Base-by-base conservation (phyloP, 371 early-diverging fungal species). In the Apophysomyces sp. region DNA sequence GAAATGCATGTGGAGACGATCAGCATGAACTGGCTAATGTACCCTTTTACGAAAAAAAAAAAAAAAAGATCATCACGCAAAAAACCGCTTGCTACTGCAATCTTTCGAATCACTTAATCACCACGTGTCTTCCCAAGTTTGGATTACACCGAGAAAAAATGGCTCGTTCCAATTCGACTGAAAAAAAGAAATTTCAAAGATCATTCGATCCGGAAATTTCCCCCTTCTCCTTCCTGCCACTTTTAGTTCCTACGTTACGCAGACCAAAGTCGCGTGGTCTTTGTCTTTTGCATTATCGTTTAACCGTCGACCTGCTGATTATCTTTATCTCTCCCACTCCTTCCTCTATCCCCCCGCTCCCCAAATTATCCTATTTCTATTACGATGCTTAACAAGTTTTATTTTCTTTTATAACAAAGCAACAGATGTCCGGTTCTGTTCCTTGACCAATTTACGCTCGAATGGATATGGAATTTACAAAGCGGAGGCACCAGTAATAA, bases 401-500 rank as follows among this genome's bases (percentile, higher is more conserved):
- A 49, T 59, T 65, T 59, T 65, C 55, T 63, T 63, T 52, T 63
- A 37, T 21, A 44, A 65, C 65, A 65, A 65, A 65, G 55, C 54
- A 55, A 37, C 51, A 62, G 44, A 56, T n/a, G 51, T 34, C 37
- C 39, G 55, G 40, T 54, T 31, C 27, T 55, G 55, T 57, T 63
- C 52, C 58, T 53, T 58, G 58, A 57, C 51, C 60, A 31, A 52
- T 24, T 41, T 57, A 54, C 18, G 21, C 49, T 44, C 49, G 18
- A 18, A 44, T 21, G 8, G n/a, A 2, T 44, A 52, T 34, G 36
- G 44, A 52, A 44, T 64, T 88, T 86, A 92, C 70, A 92, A 82
- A 67, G 94, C 94, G 66, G 91, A 92, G 62, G 95, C 95, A 86
- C 95, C 96, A 72, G 93, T 93, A 77, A 95, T 95, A 85, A 95